Base-by-base conservation (phyloP, 345 rosid genomes). In the Balakata baccata region DNA sequence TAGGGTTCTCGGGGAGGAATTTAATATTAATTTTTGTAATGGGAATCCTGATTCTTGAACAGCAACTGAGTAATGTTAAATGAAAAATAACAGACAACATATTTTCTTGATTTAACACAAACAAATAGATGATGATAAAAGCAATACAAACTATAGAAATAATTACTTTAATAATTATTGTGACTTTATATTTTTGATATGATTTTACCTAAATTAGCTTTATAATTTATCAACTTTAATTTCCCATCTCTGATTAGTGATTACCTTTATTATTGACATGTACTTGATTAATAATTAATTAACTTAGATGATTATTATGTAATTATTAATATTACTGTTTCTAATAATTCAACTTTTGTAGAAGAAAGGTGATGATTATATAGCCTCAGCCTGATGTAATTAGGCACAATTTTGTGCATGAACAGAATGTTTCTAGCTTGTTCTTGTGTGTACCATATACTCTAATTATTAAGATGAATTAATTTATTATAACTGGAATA, bases 121-220 rank as follows among this genome's bases (percentile, higher is more conserved):
- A 82, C 84, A 80, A 79, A 45, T 38, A 71, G 82, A 81, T 70
- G 75, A 72, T 70, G 83, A 75, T 82, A 82, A 75, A 68, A 37
- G 81, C 75, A 58, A 77, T 62, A 69, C 10, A 23, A 23, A 38
- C 68, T 41, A 39, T 45, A 57, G 71, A 70, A 60, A 50, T 76
- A 18, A 63, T n/a, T n/a, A 11, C 17, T 65, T 29, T 20, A 72
- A 56, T 61, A 45, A 39, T 63, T 22, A 41, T 68, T 71, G 20
- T 5, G 51, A 74, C 63, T 62, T 62, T 56, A 70, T n/a, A 45
- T 54, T 57, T 64, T 34, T 67, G 69, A 71, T 59, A 49, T 69
- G 79, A 79, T 46, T 72, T 75, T 41, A 70, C 75, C 64, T 66
- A 50, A 74, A 68, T 71, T 18, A 25, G 64, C 67, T 51, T 72